These are phyloP conservation scores for Leishmania aethiopica DNA, from an alignment of 208 protist genomes.

Conservation along the genomic window DNA sequence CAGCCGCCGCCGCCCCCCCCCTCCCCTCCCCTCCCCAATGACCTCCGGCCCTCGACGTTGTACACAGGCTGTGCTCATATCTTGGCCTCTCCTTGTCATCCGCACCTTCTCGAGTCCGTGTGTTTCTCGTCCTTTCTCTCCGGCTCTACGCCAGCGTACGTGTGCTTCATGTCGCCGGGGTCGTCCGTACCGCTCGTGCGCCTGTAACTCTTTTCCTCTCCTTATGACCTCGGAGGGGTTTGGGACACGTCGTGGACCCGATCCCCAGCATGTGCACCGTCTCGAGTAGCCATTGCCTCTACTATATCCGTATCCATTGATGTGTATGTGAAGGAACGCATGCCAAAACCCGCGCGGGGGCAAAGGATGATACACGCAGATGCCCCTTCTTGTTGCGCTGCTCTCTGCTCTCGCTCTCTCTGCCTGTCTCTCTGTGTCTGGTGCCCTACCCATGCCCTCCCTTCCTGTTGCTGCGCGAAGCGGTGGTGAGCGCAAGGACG, in stretches of 20 bases:
- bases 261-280: neutral
- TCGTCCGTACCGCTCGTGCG: neutral
- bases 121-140: neutral
- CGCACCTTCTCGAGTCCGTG: neutral
- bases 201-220: neutral
- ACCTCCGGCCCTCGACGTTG: neutral
- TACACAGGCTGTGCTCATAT: neutral
- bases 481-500: neutral
- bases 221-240: neutral
- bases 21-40: neutral
- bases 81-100: neutral
- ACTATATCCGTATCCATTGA: no score
- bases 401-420: neutral
- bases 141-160: neutral
- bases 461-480: neutral
- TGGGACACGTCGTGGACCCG: neutral
- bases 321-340: neutral
- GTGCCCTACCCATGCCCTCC: neutral
- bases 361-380: no score
- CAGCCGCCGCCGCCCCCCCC: neutral
- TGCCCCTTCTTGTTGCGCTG: neutral
- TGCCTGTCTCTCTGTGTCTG: neutral
- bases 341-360: neutral
- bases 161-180: neutral
- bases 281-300: neutral